phyloP scores from a whole-genome alignment of 306 rosid species.

The Cicer yamashitae region DNA sequence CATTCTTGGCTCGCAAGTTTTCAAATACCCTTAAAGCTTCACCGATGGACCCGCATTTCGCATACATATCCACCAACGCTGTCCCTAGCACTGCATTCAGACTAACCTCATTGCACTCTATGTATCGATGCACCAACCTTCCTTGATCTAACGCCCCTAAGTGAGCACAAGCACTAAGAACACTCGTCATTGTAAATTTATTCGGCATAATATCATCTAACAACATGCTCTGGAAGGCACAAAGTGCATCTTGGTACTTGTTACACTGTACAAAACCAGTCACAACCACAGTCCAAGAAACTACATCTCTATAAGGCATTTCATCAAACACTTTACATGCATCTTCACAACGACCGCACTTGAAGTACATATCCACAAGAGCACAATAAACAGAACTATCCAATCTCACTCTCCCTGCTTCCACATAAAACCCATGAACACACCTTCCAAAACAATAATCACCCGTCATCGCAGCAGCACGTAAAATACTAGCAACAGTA shows the following conservation, averaged over 20 bases:
- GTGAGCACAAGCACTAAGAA: slow-evolving; percentile 52
- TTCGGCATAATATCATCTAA: slow-evolving; percentile 41
- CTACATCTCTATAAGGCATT: slow-evolving; percentile 46
- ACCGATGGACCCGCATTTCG: slow-evolving; percentile 53
- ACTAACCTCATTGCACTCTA: slow-evolving; percentile 34
- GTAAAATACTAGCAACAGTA: slow-evolving; percentile 45
- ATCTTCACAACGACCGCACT: slow-evolving; percentile 45
- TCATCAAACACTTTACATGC: slow-evolving; percentile 49
- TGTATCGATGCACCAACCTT: slow-evolving; percentile 45
- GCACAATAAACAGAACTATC: slow-evolving; percentile 51
- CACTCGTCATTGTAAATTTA: slow-evolving; percentile 46
- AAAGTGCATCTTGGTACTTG: slow-evolving; percentile 46
- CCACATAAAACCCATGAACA: slow-evolving; percentile 56
- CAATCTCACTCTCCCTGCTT: slow-evolving; percentile 45
- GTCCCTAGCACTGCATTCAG: slow-evolving; percentile 44
- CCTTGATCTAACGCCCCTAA: slow-evolving; percentile 57
- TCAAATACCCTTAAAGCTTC: slow-evolving; percentile 53
- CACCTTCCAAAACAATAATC: slow-evolving; percentile 50
- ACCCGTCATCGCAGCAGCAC: slow-evolving; percentile 46
- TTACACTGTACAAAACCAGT: slow-evolving; percentile 50
- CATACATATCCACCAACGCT: slow-evolving; percentile 55
- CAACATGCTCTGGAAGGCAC: slow-evolving; percentile 46
- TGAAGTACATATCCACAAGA: slow-evolving; percentile 53
- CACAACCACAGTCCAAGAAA: slow-evolving; percentile 48
- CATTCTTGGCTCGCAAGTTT: slow-evolving; percentile 46